Conservation (phyloP, 2,329 filamentous ascomycete species). For the Curvularia verruculosa region DNA sequence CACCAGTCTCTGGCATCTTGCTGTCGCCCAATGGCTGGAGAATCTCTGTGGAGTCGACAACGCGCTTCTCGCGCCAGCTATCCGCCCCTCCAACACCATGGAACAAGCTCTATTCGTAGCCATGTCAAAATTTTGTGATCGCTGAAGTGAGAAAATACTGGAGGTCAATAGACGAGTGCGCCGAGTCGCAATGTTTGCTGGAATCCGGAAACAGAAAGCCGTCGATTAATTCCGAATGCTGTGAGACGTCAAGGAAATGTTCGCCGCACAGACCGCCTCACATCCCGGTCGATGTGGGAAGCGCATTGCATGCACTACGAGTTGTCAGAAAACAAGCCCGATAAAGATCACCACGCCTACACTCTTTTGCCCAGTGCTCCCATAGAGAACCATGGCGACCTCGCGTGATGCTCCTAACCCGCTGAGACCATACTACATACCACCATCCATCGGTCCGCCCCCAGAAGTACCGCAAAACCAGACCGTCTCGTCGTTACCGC, state of each 20-base stretch:
- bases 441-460: constrained; percentile 68
- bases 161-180: constrained; percentile 3
- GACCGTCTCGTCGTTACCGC: constrained; percentile 35
- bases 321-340: constrained; percentile 8
- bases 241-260: constrained; percentile 25
- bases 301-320: constrained; percentile 18
- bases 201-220: constrained; percentile 9
- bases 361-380: constrained; percentile 3
- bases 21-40: constrained; percentile 26
- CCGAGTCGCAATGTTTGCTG: constrained; percentile 7
- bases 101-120: constrained; percentile 21
- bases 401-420: constrained; percentile 63
- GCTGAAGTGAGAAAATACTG: background rate
- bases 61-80: constrained; percentile 17
- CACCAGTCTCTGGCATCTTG: constrained; percentile 1
- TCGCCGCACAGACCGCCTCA: constrained; percentile 11
- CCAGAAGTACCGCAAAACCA: constrained; percentile 51
- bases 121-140: constrained; percentile 10
- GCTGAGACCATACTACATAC: constrained; percentile 73
- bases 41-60: constrained; percentile 19
- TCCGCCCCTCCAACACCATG: constrained; percentile 9
- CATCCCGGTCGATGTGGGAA: constrained; percentile 11
- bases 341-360: constrained; percentile 8
- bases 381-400: constrained; percentile 46
- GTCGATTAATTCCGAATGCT: constrained; percentile 21